Conservation (phyloP, 257 asterid species). For the Agastache rugosa region DNA sequence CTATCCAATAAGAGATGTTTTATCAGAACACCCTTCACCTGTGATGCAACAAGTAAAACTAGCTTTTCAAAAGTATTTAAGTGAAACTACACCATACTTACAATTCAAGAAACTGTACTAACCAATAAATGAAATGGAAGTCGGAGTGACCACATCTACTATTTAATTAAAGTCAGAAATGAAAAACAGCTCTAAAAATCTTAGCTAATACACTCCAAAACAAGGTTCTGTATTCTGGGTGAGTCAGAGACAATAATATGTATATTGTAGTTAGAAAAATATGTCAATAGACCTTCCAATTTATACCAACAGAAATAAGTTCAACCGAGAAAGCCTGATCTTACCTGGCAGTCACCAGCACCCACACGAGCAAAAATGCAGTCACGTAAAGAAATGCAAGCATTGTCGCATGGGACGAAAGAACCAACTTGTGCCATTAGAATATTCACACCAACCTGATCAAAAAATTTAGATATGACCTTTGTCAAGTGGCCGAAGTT, state of each 20-base stretch:
- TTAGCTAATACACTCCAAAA: background rate
- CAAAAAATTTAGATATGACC: slow-evolving; percentile 28
- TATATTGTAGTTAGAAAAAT: background rate
- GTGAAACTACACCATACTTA: background rate
- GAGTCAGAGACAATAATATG: background rate
- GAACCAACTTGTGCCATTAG: slow-evolving; percentile 98
- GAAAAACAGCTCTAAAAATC: slow-evolving; percentile 7
- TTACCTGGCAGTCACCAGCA: slow-evolving; percentile 99
- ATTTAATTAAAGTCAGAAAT: slow-evolving; percentile 6
- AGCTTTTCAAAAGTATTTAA: background rate
- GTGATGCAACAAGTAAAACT: background rate
- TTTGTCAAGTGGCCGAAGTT: slow-evolving; percentile 18
- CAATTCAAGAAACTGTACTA: background rate
- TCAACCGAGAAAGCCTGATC: slow-evolving; percentile 29
- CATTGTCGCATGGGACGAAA: slow-evolving; percentile 88
- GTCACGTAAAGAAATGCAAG: slow-evolving; percentile 88
- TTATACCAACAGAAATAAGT: slow-evolving; percentile 31
- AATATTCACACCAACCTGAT: slow-evolving; percentile 91
- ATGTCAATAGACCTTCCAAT: background rate
- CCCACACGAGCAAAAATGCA: slow-evolving; percentile 99
- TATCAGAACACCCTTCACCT: background rate
- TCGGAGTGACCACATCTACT: background rate
- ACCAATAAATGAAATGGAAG: background rate
- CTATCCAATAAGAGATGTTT: background rate
- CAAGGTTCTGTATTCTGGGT: background rate